phyloP scores from a whole-genome alignment of 2,329 filamentous ascomycete species.

The Microdochium bolleyi region DNA sequence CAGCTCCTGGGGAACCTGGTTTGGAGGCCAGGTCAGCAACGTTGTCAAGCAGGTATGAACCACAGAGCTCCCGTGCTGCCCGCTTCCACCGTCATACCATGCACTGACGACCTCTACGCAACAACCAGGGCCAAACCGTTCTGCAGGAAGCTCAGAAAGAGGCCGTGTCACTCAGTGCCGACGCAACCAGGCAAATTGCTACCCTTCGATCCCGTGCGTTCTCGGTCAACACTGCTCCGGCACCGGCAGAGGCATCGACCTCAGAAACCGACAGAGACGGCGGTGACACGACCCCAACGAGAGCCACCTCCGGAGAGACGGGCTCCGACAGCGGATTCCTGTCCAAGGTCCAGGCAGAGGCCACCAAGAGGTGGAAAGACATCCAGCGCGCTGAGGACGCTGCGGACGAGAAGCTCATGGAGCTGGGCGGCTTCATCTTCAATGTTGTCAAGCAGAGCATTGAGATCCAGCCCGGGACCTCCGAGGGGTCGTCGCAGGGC shows the following conservation, averaged over 20 bases:
- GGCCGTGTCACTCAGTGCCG: constrained; percentile 67
- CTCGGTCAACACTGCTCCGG: constrained; percentile 46
- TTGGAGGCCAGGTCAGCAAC: constrained; percentile 82
- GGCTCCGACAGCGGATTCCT: constrained; percentile 43
- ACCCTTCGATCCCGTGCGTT: constrained; percentile 69
- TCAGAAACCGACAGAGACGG: constrained; percentile 12
- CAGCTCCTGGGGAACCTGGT: constrained; percentile 81
- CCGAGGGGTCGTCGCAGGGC: constrained; percentile 41
- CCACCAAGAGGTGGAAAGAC: constrained; percentile 76
- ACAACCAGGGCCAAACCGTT: constrained; percentile 64
- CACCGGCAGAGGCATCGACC: constrained; percentile 5
- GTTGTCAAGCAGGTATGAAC: constrained; percentile 80
- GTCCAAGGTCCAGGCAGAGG: constrained; percentile 66
- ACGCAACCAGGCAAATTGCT: constrained; percentile 74
- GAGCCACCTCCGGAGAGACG: background rate
- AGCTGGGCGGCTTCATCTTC: constrained; percentile 82
- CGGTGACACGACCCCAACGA: constrained; percentile 8
- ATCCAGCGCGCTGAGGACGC: constrained; percentile 90
- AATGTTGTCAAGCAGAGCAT: constrained; percentile 90
- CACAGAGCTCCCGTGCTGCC: background rate
- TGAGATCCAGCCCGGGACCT: constrained; percentile 67
- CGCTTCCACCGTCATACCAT: too few species aligned
- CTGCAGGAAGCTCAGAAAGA: constrained; percentile 86
- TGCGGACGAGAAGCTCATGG: constrained; percentile 87
- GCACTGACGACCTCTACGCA: too few species aligned